A percentile compares a stretch with the other conserved stretches of the same genome.
Conservation (phyloP, 495 filamentous ascomycete species). For the Penicillium atrosanguineum region DNA sequence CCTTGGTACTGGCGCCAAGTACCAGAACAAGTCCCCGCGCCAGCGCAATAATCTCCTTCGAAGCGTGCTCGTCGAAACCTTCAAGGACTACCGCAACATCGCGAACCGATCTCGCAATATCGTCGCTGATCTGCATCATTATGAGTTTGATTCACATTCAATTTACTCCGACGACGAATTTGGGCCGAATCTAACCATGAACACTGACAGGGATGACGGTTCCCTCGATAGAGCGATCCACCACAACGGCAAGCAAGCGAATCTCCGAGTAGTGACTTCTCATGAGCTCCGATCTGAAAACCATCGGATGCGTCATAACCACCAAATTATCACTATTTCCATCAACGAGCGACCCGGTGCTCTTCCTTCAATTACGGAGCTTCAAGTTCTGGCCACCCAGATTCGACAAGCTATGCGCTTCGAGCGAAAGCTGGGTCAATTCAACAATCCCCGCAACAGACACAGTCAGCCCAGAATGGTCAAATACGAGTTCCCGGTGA, state of each 20-base stretch:
- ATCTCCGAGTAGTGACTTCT: neutral
- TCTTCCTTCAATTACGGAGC: neutral
- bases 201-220: neutral
- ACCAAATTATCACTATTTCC: neutral
- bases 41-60: neutral
- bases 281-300: neutral
- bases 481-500: constrained; percentile 1
- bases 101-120: neutral
- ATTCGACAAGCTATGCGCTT: neutral
- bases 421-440: neutral
- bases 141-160: neutral
- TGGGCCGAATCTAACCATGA: neutral
- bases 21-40: neutral
- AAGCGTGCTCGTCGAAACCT: neutral
- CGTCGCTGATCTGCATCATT: neutral
- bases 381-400: neutral
- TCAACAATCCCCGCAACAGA: neutral
- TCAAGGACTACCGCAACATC: neutral
- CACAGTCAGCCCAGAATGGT: neutral
- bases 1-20: neutral
- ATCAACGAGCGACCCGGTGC: neutral
- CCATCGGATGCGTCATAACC: neutral
- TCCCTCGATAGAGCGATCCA: neutral
- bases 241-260: neutral
- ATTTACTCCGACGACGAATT: neutral